Conservation (phyloP, 148 eudicot genomes). For the Camellia japonica region DNA sequence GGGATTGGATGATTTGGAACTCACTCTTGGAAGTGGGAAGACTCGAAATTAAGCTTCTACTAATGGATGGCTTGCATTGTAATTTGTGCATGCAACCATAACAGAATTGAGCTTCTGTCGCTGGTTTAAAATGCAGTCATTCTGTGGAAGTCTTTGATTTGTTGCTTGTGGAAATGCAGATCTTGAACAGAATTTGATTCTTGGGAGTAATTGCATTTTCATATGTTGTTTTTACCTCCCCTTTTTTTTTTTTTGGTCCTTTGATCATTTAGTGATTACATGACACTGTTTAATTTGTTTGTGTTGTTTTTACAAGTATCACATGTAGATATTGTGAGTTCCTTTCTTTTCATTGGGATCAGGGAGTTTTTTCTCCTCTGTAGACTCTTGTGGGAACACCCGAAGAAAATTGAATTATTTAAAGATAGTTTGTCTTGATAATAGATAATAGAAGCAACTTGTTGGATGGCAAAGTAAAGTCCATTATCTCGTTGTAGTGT, state of each 20-base stretch:
- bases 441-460: neutral
- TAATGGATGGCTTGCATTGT: neutral
- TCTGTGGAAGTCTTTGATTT: conserved; percentile 11
- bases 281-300: conserved; percentile 28
- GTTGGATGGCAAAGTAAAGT: neutral
- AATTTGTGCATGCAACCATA: neutral
- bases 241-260: conserved; percentile 7
- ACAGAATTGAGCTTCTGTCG: neutral
- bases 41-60: conserved; percentile 22
- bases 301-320: conserved; percentile 30
- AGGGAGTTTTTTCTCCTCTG: conserved; percentile 28
- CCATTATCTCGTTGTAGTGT: neutral
- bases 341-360: conserved; percentile 25
- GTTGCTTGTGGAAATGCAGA: conserved; percentile 6
- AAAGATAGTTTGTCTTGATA: neutral
- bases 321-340: conserved; percentile 50
- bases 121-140: conserved; percentile 8
- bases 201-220: conserved; percentile 9
- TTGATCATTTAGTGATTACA: conserved; percentile 11
- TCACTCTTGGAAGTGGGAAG: conserved; percentile 77
- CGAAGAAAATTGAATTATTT: conserved; percentile 15
- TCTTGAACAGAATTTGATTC: conserved; percentile 5
- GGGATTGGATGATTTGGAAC: conserved; percentile 84
- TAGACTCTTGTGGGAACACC: conserved; percentile 21
- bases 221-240: conserved; percentile 11